Base-by-base conservation (phyloP, 176 grass and related monocot genomes). In the Carex scoparia region DNA sequence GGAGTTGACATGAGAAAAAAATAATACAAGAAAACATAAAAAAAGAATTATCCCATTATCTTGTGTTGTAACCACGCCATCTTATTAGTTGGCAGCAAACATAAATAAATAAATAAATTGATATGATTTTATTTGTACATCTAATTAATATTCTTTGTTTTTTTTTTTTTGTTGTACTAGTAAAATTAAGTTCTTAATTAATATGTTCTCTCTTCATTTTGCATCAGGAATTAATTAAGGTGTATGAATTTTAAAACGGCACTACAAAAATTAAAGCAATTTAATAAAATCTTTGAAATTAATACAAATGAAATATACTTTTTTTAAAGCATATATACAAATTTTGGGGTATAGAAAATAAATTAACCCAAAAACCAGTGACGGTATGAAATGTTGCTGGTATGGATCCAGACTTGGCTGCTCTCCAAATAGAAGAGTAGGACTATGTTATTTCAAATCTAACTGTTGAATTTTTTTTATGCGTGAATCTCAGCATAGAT, bases 61-160 rank as follows among this genome's bases (percentile, higher is more conserved):
- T 77, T 77, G 27, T 77, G 23, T 35, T 35, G 33, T 35, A 35
- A 40, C 27, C 49, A 57, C 49, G 49, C 48, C 19, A 55, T 19
- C 38, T 55, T 23, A 3, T 77, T 69, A 76, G 23, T 76, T 76
- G 72, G 44, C 72, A 32, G 4, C 72, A 77, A 55, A 19, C 10
- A 74, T 72, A 72, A 10, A 72, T 11, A 73, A 19, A 72, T 68
- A 72, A 10, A 73, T 11, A 73, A 23, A 73, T 69, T 76, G 46
- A 14, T 11, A 75, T 75, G 44, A 75, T 75, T 14, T 14, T 54
- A 10, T 75, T 6, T 15, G n/a, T 53, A 70, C 33, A 46, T 10
- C 23, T 23, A 23, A 23, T 23, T 30, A 65, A 65, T 65, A 65
- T 65, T 65, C 23, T 65, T 65, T 65, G 1, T 23, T 31, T 4